Evolutionary conservation across 352 stramenopile species (phyloP), one percentile per base, ranked within the genome.

Genomic region (Pythium angustatum): DNA sequence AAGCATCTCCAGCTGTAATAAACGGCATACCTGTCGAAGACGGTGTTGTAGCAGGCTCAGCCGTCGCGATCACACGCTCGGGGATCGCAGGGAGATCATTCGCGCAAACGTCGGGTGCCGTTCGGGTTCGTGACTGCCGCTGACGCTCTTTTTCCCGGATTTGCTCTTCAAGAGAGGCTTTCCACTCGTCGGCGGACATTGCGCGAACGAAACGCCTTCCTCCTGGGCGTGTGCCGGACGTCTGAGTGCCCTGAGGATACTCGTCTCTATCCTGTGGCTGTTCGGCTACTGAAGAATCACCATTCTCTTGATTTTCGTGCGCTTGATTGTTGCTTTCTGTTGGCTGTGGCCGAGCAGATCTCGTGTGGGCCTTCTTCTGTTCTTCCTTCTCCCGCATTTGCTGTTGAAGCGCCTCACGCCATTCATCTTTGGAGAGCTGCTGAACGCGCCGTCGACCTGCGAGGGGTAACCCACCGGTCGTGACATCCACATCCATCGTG

Each of bases 101-200:
- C 11, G 55, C 17, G 8, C 36, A 14, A 28, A 58, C 28, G 9
- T 60, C 41, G 28, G 66, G 72, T 10, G 71, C 76, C 19, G 71
- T 83, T 21, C 55, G 43, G 24, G 26, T 63, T 2, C 24, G 49
- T 24, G 41, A 24, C 27, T 41, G 33, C 9, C 57, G 48, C 9
- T 48, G 28, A 1, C 26, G 65, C 41, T 77, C 56, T 43, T 83
- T 83, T 27, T 80, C 68, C n/a, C 68, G 66, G 10, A 87, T 84
- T 48, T 87, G 78, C 38, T 75, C 62, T 40, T 83, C 76, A 30
- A 87, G 65, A 12, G 75, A 78, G 30, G 78, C 71, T 11, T 61
- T 64, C 78, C 78, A 85, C 47, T 81, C 54, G 17, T 71, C 64
- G 11, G 66, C 59, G 27, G 76, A 77, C 57, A 87, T 62, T 21